Evolutionary conservation across 2,329 filamentous ascomycete species (phyloP).

Genomic region (Colletotrichum camelliae): DNA sequence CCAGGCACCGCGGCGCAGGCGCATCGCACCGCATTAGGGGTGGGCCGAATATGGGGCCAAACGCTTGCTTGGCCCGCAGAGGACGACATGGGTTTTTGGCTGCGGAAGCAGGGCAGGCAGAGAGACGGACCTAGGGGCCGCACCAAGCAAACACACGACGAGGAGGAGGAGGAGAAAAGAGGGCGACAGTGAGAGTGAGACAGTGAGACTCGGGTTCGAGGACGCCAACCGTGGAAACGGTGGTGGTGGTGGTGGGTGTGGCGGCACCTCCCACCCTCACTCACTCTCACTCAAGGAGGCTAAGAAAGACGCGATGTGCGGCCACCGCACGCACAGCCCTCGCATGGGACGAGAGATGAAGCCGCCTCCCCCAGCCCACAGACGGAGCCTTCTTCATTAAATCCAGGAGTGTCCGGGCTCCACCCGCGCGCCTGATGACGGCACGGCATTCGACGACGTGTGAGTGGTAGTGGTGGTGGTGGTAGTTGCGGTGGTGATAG

Average conservation of each 20-base stretch:
- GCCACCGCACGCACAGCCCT: constrained; percentile 4
- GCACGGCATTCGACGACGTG: background rate
- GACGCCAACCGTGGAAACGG: background rate
- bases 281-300: background rate
- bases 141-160: background rate
- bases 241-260: background rate
- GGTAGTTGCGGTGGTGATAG: background rate
- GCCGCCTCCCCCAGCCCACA: constrained; percentile 5
- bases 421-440: constrained; percentile 6
- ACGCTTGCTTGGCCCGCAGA: constrained; percentile 15
- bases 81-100: background rate
- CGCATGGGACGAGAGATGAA: constrained; percentile 17
- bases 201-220: background rate
- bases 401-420: constrained; percentile 3
- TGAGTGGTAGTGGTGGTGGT: background rate
- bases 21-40: constrained; percentile 10
- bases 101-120: background rate
- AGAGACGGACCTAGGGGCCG: background rate
- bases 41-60: constrained; percentile 10
- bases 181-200: background rate
- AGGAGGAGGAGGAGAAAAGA: background rate
- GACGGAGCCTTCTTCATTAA: constrained; percentile 18
- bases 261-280: background rate
- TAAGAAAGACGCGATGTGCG: background rate
- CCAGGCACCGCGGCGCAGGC: background rate